phyloP scores from a whole-genome alignment of 129 eudicot genomes.

The Pittosporum tobira region DNA sequence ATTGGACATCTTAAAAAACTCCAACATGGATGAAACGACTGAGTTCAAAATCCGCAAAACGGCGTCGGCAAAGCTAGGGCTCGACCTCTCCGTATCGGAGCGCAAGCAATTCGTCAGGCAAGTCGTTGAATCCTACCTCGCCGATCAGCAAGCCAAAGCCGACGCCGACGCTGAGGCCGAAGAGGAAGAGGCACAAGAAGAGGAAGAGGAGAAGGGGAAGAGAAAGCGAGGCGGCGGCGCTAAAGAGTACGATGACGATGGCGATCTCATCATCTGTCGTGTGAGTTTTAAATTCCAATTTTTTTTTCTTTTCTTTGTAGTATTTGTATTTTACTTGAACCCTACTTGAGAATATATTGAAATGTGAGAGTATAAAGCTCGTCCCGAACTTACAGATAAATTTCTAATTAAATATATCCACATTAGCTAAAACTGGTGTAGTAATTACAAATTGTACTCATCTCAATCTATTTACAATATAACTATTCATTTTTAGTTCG shows the following conservation, averaged over 20 bases:
- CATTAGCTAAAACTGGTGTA: too few species aligned
- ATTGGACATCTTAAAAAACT: constrained; percentile 40
- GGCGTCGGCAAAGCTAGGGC: constrained; percentile 57
- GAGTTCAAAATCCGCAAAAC: constrained; percentile 61
- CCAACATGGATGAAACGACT: constrained; percentile 69
- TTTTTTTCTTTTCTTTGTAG: not conserved
- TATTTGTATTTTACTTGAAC: not conserved
- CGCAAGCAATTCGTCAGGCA: constrained; percentile 59
- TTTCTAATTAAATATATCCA: too few species aligned
- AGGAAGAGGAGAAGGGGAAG: constrained; percentile 27
- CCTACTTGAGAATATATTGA: too few species aligned
- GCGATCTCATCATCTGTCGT: constrained; percentile 77
- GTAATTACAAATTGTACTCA: too few species aligned
- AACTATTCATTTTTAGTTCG: too few species aligned
- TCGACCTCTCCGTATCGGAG: constrained; percentile 57
- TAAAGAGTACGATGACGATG: constrained; percentile 78
- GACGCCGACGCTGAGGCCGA: constrained; percentile 19
- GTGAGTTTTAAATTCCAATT: constrained; percentile 37
- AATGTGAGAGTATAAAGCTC: too few species aligned
- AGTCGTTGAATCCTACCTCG: constrained; percentile 56
- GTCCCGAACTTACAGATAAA: too few species aligned
- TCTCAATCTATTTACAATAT: too few species aligned
- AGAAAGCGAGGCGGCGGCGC: constrained; percentile 22
- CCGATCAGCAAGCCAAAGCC: constrained; percentile 31
- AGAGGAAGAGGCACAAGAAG: constrained; percentile 24